A percentile compares a stretch with the other conserved stretches of the same genome.
Evolutionary conservation across 495 filamentous ascomycete genomes (phyloP).

Genomic region (Sabuloglossum arenarium): DNA sequence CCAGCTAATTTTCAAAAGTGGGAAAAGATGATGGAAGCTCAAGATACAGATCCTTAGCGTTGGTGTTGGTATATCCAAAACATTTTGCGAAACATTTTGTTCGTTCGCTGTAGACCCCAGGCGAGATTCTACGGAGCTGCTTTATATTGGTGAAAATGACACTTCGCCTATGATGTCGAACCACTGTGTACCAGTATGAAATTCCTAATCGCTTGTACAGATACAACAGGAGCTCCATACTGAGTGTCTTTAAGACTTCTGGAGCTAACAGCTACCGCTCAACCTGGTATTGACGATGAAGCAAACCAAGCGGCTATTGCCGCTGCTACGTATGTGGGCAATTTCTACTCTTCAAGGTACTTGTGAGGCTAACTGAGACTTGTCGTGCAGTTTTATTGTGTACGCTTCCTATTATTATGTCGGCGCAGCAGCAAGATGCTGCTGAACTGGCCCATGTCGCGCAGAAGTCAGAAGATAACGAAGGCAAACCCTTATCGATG

Average conservation of each 20-base stretch:
- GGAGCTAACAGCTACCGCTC: background rate
- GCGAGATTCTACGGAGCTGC: background rate
- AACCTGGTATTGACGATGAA: background rate
- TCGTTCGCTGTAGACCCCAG: too few species aligned
- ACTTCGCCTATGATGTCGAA: background rate
- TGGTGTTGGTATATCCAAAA: too few species aligned
- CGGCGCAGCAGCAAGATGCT: background rate
- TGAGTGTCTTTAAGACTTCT: background rate
- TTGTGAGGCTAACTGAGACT: background rate
- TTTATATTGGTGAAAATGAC: background rate
- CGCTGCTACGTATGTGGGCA: background rate
- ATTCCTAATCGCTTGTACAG: background rate
- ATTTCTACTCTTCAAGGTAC: background rate
- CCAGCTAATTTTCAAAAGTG: too few species aligned
- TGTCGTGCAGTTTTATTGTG: background rate
- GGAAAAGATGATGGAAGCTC: too few species aligned
- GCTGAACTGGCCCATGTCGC: background rate
- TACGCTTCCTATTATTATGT: background rate
- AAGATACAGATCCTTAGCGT: too few species aligned
- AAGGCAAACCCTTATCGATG: background rate
- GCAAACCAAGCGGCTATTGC: slow-evolving; percentile 2
- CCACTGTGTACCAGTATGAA: background rate
- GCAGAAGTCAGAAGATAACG: background rate
- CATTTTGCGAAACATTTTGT: too few species aligned
- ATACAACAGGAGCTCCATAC: background rate